Conservation (phyloP, 805 yeast species). For the Metschnikowia drakensbergensis region DNA sequence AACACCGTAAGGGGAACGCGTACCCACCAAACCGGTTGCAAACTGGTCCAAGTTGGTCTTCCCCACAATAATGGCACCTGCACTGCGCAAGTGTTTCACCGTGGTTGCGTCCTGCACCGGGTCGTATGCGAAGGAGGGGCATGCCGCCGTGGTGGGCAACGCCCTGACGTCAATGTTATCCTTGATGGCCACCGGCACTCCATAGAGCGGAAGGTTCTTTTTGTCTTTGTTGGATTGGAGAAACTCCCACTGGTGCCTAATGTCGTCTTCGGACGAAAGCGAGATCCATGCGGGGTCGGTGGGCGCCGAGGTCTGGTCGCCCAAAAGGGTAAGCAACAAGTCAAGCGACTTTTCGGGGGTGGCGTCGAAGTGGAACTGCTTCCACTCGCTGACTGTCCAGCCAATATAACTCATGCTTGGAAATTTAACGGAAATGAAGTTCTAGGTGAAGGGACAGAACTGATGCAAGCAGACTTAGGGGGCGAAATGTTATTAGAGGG, state of each 20-base stretch:
- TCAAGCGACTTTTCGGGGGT: constrained; percentile 59
- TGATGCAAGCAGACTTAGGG: too few relatives aligned
- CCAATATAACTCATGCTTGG: constrained; percentile 36
- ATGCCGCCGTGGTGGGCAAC: constrained; percentile 88
- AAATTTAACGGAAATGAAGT: too few relatives aligned
- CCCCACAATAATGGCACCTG: constrained; percentile 91
- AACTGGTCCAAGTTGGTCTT: constrained; percentile 95
- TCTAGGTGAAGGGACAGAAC: too few relatives aligned
- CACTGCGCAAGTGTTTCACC: constrained; percentile 67
- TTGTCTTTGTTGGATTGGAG: constrained; percentile 61
- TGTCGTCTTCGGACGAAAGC: constrained; percentile 56
- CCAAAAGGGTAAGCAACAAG: constrained; percentile 43
- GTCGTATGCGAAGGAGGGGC: constrained; percentile 73
- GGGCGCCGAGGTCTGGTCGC: constrained; percentile 49
- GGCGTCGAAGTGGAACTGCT: constrained; percentile 56
- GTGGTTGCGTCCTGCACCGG: constrained; percentile 74
- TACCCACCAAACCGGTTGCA: constrained; percentile 96
- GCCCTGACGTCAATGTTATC: constrained; percentile 90
- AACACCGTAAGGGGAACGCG: constrained; percentile 91
- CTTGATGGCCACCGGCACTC: constrained; percentile 93
- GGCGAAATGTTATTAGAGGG: too few relatives aligned
- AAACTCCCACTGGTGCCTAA: constrained; percentile 73
- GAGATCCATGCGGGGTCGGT: constrained; percentile 93
- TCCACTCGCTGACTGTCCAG: constrained; percentile 84
- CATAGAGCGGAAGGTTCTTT: constrained; percentile 64